A percentile compares a stretch with the other conserved stretches of the same genome.
phyloP scores from a whole-genome alignment of 1,139 yeast species.

The Nadsonia starkeyi-henricii region DNA sequence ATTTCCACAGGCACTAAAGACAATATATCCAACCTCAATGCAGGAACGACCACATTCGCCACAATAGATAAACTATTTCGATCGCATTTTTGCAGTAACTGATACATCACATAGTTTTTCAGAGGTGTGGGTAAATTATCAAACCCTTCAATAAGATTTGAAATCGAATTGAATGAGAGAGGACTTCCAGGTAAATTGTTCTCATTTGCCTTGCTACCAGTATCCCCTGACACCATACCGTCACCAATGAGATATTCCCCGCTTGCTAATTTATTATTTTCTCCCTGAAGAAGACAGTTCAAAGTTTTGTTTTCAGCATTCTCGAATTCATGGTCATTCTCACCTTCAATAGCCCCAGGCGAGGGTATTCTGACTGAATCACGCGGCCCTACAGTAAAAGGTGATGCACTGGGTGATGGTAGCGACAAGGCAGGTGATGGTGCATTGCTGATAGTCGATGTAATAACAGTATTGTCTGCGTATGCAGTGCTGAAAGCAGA shows the following conservation, averaged over 20 bases:
- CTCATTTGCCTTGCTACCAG: neutral
- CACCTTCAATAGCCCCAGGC: slow-evolving; percentile 1
- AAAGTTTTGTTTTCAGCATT: slow-evolving; percentile 3
- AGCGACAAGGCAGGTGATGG: slow-evolving; percentile 10
- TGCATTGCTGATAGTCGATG: neutral
- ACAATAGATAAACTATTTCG: slow-evolving; percentile 59
- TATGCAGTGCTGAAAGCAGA: too few species aligned
- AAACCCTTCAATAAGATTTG: slow-evolving; percentile 20
- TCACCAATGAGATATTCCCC: neutral
- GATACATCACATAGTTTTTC: slow-evolving; percentile 34
- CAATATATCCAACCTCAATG: slow-evolving; percentile 62
- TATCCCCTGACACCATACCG: slow-evolving; percentile 1
- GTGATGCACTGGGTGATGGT: slow-evolving; percentile 21
- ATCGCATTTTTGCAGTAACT: slow-evolving; percentile 48
- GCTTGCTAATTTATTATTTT: neutral
- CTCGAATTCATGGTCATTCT: slow-evolving; percentile 1
- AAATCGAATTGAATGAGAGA: slow-evolving; percentile 9
- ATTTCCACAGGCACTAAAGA: slow-evolving; percentile 64
- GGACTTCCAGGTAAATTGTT: neutral
- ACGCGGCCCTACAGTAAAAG: slow-evolving; percentile 11
- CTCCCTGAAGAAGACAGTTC: slow-evolving; percentile 5
- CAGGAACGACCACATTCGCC: slow-evolving; percentile 40
- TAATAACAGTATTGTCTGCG: too few species aligned
- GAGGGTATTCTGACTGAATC: neutral
- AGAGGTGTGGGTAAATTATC: slow-evolving; percentile 23